Base-by-base conservation (phyloP, 1,139 yeast species). In the Diutina neorugosa region DNA sequence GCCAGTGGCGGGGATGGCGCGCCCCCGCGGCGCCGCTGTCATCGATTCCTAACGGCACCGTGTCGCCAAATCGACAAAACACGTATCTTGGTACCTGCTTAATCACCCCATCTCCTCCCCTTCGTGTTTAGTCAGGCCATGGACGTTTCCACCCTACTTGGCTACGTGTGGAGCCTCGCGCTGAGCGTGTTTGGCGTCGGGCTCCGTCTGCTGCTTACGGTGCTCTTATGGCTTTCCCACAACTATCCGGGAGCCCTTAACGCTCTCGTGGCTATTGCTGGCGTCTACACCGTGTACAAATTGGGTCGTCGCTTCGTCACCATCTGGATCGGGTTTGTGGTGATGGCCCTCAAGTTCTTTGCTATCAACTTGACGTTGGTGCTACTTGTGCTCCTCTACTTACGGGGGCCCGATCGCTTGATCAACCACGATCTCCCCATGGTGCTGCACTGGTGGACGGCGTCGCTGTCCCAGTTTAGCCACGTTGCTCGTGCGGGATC, bases 211-310 rank as follows among this genome's bases (percentile, higher is more conserved):
- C 12, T 44, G 27, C 31, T 44, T 12, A n/a, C 21, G 6, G 34
- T 44, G 18, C 37, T 31, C 37, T n/a, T 40, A 8, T 46, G 50
- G 50, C 37, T 46, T 12, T 27, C 40, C 40, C 50, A 25, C 23
- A 34, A 46, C 40, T 46, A 46, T n/a, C 50, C 50, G 11, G 50
- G 40, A n/a, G 37, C 18, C 14, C 41, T 46, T n/a, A 46, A 46
- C 41, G 50, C 50, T n/a, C 8, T 46, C n/a, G 9, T 27, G 14
- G 50, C 50, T 8, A 18, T 46, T n/a, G 40, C 16, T n/a, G 50
- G 50, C 8, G 21, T 19, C 18, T n/a, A 8, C 7, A 12, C 27
- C 12, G 27, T 27, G 19, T 46, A 21, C 21, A 46, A 46, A 14
- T 12, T 46, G 37, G 50, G 50, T 12, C 27, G 31, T 6, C 31